These are phyloP conservation scores for Ustilago tritici DNA, from an alignment of 1,284 basidiomycete species.

Conservation along the genomic window DNA sequence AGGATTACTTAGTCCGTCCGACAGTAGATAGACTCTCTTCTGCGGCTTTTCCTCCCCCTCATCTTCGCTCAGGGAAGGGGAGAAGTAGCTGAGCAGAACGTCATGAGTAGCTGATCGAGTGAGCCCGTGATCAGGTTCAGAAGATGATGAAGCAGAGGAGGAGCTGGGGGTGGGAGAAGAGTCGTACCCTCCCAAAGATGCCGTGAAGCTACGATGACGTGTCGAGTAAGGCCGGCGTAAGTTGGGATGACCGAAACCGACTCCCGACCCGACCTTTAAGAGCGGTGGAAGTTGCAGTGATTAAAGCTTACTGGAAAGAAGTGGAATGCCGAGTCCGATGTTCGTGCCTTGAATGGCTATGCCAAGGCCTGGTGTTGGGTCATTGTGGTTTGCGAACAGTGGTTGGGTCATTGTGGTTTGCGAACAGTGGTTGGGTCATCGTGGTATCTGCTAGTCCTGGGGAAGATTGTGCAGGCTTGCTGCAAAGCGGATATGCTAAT, in stretches of 20 bases:
- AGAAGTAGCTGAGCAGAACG: conserved; percentile 32
- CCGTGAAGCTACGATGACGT: conserved; percentile 15
- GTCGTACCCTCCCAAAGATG: conserved; percentile 14
- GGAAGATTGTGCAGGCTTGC: not conserved
- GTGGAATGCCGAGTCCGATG: conserved; percentile 70
- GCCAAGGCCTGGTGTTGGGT: conserved; percentile 1
- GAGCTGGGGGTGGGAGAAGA: conserved; percentile 24
- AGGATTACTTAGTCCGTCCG: conserved; percentile 18
- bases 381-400: not conserved
- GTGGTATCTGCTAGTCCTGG: not conserved
- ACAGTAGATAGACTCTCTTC: conserved; percentile 35
- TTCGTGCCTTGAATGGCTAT: conserved; percentile 23
- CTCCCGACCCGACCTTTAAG: not conserved
- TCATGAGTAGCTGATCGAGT: conserved; percentile 27
- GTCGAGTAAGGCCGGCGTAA: conserved; percentile 34
- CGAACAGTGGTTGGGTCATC: not conserved
- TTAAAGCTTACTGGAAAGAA: conserved; percentile 91
- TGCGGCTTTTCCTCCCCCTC: not conserved
- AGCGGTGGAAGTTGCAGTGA: not conserved
- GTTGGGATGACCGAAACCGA: conserved; percentile 82
- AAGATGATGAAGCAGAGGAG: conserved; percentile 14
- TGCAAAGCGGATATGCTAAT: not conserved
- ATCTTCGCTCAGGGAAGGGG: conserved; percentile 5
- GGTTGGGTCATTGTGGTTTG: not conserved
- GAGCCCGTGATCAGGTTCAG: not conserved